Conservation (phyloP, 495 filamentous ascomycete genomes). For the Daldinia loculata region DNA sequence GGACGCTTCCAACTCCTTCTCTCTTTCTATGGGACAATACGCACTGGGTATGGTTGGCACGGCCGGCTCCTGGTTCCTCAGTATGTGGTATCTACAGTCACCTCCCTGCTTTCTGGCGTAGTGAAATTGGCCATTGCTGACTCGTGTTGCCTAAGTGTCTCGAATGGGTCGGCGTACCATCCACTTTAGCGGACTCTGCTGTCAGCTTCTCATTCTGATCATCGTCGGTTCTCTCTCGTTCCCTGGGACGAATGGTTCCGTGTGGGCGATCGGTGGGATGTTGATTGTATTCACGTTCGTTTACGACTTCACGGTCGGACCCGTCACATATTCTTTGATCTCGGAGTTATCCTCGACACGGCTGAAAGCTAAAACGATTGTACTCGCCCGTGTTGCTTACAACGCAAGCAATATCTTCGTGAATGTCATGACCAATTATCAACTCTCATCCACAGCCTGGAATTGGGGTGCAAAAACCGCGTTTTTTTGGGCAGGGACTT, state of each 20-base stretch:
- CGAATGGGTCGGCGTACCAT: slow-evolving; percentile 59
- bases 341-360: slow-evolving; percentile 63
- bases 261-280: slow-evolving; percentile 56
- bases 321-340: slow-evolving; percentile 64
- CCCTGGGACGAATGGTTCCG: slow-evolving; percentile 29
- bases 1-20: slow-evolving; percentile 61
- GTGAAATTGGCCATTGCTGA: not conserved
- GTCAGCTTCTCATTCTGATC: slow-evolving; percentile 48
- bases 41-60: slow-evolving; percentile 63
- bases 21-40: slow-evolving; percentile 49
- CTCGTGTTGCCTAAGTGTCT: slow-evolving; percentile 35
- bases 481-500: slow-evolving; percentile 64
- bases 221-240: slow-evolving; percentile 52
- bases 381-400: slow-evolving; percentile 62
- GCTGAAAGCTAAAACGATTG: slow-evolving; percentile 64
- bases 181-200: slow-evolving; percentile 56
- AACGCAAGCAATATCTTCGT: slow-evolving; percentile 57
- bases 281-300: slow-evolving; percentile 62
- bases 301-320: slow-evolving; percentile 65
- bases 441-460: slow-evolving; percentile 60
- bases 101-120: not conserved
- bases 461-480: slow-evolving; percentile 57
- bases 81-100: not conserved
- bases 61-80: slow-evolving; percentile 61
- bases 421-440: slow-evolving; percentile 60